A percentile compares a stretch with the other conserved stretches of the same genome.
Evolutionary conservation across 2,329 filamentous ascomycete genomes (phyloP).

Genomic region (Pyrenophora tritici-repentis): DNA sequence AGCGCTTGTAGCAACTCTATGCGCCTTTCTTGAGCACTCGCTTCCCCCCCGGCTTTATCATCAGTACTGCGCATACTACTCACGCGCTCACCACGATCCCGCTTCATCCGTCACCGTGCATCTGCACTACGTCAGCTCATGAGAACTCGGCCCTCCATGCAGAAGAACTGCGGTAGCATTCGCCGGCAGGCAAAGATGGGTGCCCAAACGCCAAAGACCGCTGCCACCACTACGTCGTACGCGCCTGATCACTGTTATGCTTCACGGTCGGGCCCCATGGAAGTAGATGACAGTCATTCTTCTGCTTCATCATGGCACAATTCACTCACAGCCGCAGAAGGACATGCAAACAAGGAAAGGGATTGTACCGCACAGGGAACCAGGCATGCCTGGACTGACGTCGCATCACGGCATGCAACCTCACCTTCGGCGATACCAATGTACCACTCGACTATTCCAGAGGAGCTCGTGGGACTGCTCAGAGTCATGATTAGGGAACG

Average conservation of each 20-base stretch:
- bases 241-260: constrained; percentile 25
- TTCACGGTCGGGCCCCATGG: constrained; percentile 22
- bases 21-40: constrained; percentile 36
- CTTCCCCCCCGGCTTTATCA: constrained; percentile 32
- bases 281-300: constrained; percentile 21
- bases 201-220: constrained; percentile 36
- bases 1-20: constrained; percentile 38
- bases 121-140: constrained; percentile 26
- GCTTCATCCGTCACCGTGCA: constrained; percentile 17
- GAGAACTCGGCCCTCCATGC: constrained; percentile 30
- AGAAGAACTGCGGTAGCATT: constrained; percentile 27
- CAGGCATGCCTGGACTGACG: constrained; percentile 8
- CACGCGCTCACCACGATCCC: constrained; percentile 19
- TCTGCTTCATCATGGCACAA: constrained; percentile 33
- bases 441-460: constrained; percentile 35
- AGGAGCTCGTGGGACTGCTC: constrained; percentile 46
- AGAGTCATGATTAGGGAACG: constrained; percentile 35
- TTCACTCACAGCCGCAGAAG: constrained; percentile 25
- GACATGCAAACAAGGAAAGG: constrained; percentile 23
- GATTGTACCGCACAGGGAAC: constrained; percentile 18
- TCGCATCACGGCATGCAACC: constrained; percentile 13
- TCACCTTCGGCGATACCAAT: constrained; percentile 16
- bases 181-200: constrained; percentile 36
- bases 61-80: constrained; percentile 23
- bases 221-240: constrained; percentile 31